phyloP scores from a whole-genome alignment of 75 land plant species.

The Azolla pinnata region DNA sequence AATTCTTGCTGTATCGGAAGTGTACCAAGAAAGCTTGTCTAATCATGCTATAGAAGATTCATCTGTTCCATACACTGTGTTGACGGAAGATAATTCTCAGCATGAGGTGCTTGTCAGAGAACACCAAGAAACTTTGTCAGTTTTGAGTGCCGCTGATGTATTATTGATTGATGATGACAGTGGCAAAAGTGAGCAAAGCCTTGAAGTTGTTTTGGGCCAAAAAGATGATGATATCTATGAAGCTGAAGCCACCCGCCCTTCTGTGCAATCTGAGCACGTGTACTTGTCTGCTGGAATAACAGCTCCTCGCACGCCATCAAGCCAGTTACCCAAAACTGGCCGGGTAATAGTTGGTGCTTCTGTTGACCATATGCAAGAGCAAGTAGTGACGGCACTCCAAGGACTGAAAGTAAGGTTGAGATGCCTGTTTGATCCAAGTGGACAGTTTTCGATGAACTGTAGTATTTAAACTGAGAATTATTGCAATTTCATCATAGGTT shows the following conservation, averaged over 20 bases:
- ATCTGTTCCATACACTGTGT: too few species aligned
- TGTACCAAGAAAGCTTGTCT: too few species aligned
- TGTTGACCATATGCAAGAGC: conserved; percentile 72
- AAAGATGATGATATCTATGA: not conserved
- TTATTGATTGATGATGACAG: too few species aligned
- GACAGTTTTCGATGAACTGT: too few species aligned
- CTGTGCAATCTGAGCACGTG: not conserved
- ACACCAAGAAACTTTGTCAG: not conserved
- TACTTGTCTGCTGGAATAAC: conserved; percentile 8
- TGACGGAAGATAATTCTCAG: too few species aligned
- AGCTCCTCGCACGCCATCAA: conserved; percentile 27
- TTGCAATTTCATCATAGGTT: conserved; percentile 62
- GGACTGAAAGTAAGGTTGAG: conserved; percentile 57
- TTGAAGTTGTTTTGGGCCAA: not conserved
- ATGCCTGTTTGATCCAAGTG: too few species aligned
- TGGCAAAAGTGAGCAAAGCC: not conserved
- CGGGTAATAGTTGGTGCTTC: conserved; percentile 74
- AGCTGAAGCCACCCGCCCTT: too few species aligned
- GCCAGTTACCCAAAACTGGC: conserved; percentile 45
- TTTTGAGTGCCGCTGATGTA: not conserved
- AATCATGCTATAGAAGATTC: too few species aligned
- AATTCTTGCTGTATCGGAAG: too few species aligned
- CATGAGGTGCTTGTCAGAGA: too few species aligned
- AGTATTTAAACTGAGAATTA: too few species aligned
- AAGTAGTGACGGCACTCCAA: conserved; percentile 82